Conservation (phyloP, 1,284 basidiomycete species). For the Prillingera fragicola region DNA sequence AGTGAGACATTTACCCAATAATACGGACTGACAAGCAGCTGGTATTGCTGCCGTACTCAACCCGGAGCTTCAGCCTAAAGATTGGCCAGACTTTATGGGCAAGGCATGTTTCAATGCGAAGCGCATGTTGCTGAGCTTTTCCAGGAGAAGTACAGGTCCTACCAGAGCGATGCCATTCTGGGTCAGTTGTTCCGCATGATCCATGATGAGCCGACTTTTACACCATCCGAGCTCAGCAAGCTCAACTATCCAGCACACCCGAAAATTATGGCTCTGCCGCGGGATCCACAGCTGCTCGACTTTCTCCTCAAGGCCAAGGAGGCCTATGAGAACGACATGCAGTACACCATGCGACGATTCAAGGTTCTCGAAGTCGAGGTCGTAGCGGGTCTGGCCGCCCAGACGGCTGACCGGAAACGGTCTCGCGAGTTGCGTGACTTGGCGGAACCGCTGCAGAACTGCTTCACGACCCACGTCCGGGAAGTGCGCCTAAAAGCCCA, state of each 20-base stretch:
- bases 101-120: constrained; percentile 22
- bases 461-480: neutral
- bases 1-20: constrained; percentile 18
- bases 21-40: constrained; percentile 18
- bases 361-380: constrained; percentile 36
- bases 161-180: constrained; percentile 35
- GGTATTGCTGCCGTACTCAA: constrained; percentile 39
- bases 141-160: constrained; percentile 26
- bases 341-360: constrained; percentile 38
- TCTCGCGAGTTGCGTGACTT: constrained; percentile 22
- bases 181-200: constrained; percentile 42
- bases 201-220: constrained; percentile 30
- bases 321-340: constrained; percentile 31
- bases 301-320: constrained; percentile 33
- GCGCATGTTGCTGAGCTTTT: neutral
- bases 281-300: constrained; percentile 23
- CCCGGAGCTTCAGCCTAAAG: constrained; percentile 21
- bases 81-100: constrained; percentile 49
- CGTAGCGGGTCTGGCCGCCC: constrained; percentile 33
- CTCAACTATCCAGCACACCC: constrained; percentile 23
- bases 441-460: neutral
- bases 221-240: constrained; percentile 24
- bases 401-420: constrained; percentile 33
- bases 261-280: constrained; percentile 20
- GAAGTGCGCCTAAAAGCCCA: neutral